phyloP scores from a whole-genome alignment of 805 yeast genomes.

The Cyberlindnera euphorbiae region DNA sequence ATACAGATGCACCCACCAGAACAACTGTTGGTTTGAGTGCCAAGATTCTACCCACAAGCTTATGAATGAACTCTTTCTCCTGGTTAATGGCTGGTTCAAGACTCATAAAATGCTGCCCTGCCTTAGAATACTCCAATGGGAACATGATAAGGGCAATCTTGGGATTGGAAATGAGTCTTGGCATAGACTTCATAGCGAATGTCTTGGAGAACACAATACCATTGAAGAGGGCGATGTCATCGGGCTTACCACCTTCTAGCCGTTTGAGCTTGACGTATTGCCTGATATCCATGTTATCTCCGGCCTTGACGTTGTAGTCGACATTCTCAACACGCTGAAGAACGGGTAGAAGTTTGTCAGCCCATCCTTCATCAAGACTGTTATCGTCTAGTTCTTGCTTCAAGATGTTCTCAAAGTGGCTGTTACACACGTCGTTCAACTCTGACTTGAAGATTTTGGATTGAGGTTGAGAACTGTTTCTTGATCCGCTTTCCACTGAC shows the following conservation, averaged over 20 bases:
- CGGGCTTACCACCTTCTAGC: conserved; percentile 67
- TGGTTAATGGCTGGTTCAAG: conserved; percentile 81
- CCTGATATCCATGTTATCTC: conserved; percentile 79
- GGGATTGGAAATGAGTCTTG: conserved; percentile 57
- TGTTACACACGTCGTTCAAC: conserved; percentile 31
- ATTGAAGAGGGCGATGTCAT: conserved; percentile 57
- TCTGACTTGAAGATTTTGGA: conserved; percentile 18
- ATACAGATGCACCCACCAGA: conserved; percentile 71
- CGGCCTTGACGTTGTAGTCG: conserved; percentile 53
- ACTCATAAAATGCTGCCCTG: conserved; percentile 75
- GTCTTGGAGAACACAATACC: conserved; percentile 85
- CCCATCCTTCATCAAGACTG: conserved; percentile 59
- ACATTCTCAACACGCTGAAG: conserved; percentile 53
- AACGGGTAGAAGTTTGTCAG: conserved; percentile 41
- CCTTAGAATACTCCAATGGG: conserved; percentile 79
- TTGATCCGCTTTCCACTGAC: too few relatives aligned
- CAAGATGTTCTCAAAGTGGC: conserved; percentile 47
- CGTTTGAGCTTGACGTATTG: conserved; percentile 85
- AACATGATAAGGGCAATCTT: conserved; percentile 79
- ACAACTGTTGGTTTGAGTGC: conserved; percentile 76
- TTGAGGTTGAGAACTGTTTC: too few relatives aligned
- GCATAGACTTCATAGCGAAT: conserved; percentile 78
- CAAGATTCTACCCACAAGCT: conserved; percentile 71
- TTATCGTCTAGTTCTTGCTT: conserved; percentile 62
- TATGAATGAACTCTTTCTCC: conserved; percentile 78